Conservation (phyloP, 2,329 filamentous ascomycete species). For the Colletotrichum horii region DNA sequence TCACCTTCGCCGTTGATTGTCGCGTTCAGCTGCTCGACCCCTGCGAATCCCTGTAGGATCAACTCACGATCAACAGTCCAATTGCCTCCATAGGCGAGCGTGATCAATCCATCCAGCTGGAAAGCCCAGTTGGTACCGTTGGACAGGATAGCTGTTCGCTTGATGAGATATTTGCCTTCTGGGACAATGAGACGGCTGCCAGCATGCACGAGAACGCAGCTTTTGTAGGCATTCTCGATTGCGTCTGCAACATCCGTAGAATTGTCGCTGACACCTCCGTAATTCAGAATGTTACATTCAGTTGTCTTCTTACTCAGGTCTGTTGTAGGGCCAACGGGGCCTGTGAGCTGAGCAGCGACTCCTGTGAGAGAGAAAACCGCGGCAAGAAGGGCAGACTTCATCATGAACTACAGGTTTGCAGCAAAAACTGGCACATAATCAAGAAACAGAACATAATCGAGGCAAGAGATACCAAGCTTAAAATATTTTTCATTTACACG, state of each 20-base stretch:
- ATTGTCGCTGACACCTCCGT: neutral
- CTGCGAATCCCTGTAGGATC: neutral
- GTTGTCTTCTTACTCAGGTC: neutral
- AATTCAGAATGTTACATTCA: rapidly evolving
- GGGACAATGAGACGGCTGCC: neutral
- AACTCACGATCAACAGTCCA: neutral
- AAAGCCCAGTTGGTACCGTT: neutral
- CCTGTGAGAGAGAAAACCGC: neutral
- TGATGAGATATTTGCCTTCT: neutral
- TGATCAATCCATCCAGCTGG: neutral
- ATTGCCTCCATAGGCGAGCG: neutral
- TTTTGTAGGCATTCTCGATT: neutral
- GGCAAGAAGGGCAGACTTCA: neutral
- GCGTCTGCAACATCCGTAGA: neutral
- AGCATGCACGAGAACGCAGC: neutral
- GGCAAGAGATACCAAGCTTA: neutral
- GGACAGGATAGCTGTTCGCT: neutral
- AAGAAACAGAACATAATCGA: rapidly evolving
- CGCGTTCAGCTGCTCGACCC: neutral
- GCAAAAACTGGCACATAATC: neutral
- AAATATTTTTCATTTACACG: neutral
- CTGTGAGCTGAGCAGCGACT: neutral
- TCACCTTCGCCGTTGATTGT: neutral
- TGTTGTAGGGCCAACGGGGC: neutral
- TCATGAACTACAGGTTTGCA: neutral